Conservation (phyloP, 192 early-diverging fungal species). For the Backusella mclennaniae region DNA sequence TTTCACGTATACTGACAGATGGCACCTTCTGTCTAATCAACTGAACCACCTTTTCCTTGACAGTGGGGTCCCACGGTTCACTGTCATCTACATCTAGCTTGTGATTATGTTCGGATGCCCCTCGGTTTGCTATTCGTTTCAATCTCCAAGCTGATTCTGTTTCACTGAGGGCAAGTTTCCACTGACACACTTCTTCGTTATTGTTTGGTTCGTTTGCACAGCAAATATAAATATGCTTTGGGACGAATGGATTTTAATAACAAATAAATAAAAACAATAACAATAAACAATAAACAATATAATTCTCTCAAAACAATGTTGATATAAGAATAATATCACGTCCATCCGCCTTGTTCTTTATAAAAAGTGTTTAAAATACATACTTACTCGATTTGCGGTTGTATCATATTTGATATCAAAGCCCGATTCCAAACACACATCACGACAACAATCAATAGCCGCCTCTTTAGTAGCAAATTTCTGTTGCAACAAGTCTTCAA, state of each 20-base stretch:
- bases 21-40: constrained; percentile 39
- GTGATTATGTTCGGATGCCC: constrained; percentile 47
- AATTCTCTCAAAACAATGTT: background rate
- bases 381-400: constrained; percentile 48
- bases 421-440: constrained; percentile 42
- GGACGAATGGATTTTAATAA: background rate
- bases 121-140: constrained; percentile 44
- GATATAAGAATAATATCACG: background rate
- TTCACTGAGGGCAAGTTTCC: constrained; percentile 46
- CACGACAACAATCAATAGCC: constrained; percentile 42
- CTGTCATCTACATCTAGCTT: constrained; percentile 37
- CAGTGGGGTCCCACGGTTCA: constrained; percentile 39
- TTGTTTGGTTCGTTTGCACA: constrained; percentile 48
- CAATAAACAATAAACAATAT: background rate
- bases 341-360: background rate
- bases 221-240: constrained; percentile 49
- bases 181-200: constrained; percentile 48
- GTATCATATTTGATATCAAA: constrained; percentile 54
- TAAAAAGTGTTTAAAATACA: constrained; percentile 2
- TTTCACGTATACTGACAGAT: constrained; percentile 37
- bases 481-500: background rate
- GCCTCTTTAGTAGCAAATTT: constrained; percentile 26
- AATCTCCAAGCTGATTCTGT: constrained; percentile 46
- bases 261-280: background rate
- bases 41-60: constrained; percentile 42